These are phyloP conservation scores for Malassezia cuniculi DNA, from an alignment of 1,284 basidiomycete genomes.

Conservation along the genomic window DNA sequence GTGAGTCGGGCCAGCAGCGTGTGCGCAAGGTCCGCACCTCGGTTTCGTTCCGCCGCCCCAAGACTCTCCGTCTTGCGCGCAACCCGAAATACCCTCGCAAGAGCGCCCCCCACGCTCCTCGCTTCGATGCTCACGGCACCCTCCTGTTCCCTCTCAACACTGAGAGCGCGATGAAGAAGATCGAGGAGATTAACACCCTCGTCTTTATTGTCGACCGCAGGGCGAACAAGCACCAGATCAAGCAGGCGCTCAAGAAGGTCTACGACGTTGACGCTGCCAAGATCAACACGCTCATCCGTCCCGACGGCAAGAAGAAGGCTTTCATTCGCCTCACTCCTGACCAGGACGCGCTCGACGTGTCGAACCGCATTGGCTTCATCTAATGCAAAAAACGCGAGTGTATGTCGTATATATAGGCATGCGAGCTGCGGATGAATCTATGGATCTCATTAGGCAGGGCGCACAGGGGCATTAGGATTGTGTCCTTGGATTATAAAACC, in stretches of 20 bases:
- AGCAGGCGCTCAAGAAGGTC: constrained; percentile 96
- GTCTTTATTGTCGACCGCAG: constrained; percentile 93
- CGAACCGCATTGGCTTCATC: constrained; percentile 72
- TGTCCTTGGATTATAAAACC: constrained; percentile 1
- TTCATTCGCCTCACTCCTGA: constrained; percentile 88
- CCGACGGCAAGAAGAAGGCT: constrained; percentile 98
- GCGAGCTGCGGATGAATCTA: constrained; percentile 8
- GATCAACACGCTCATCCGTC: constrained; percentile 96
- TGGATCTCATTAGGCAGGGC: not conserved
- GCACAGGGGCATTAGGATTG: too few species aligned
- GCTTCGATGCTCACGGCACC: constrained; percentile 93
- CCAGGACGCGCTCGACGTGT: constrained; percentile 93
- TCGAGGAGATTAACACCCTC: constrained; percentile 98
- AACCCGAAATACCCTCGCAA: constrained; percentile 87
- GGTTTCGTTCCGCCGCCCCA: constrained; percentile 90
- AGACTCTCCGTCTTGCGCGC: constrained; percentile 75
- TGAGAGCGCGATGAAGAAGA: constrained; percentile 62
- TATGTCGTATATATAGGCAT: constrained; percentile 14
- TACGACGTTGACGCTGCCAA: constrained; percentile 93
- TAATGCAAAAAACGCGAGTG: constrained; percentile 17
- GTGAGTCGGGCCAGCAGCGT: constrained; percentile 58
- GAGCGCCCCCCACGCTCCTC: constrained; percentile 78
- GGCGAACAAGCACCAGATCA: constrained; percentile 88
- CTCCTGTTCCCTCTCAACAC: constrained; percentile 63
- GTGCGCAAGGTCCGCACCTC: constrained; percentile 72